Evolutionary conservation across 192 early-diverging fungal species (phyloP).

Genomic region (Linnemannia zychae): DNA sequence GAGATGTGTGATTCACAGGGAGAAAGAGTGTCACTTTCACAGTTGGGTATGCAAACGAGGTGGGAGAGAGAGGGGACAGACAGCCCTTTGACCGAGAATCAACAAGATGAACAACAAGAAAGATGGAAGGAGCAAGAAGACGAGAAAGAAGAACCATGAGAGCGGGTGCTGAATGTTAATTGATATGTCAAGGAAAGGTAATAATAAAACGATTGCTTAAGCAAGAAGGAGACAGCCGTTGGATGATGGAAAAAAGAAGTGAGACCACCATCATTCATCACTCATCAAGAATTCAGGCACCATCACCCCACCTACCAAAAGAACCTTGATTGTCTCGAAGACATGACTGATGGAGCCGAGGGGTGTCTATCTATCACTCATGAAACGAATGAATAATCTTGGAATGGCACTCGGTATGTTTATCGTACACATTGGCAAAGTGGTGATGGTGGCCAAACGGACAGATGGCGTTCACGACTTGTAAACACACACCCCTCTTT

Average conservation of each 20-base stretch:
- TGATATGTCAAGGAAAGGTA: background rate
- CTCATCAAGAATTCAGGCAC: no score
- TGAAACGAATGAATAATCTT: no score
- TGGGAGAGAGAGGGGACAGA: background rate
- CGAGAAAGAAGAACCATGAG: background rate
- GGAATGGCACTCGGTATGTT: no score
- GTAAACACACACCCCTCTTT: background rate
- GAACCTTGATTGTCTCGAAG: background rate
- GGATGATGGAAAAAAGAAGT: no score
- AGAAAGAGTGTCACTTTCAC: no score
- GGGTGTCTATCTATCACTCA: background rate
- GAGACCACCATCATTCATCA: no score
- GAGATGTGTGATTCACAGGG: background rate
- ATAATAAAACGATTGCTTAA: background rate
- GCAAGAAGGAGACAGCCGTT: background rate
- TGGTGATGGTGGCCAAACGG: conserved; percentile 1
- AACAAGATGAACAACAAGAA: background rate
- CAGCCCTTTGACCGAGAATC: no score
- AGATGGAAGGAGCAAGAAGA: no score
- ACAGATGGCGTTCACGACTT: background rate
- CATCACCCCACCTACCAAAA: no score
- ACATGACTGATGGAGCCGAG: background rate
- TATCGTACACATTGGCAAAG: background rate
- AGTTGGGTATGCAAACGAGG: no score
- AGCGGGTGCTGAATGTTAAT: background rate